A percentile compares a stretch with the other conserved stretches of the same genome.
phyloP scores from a whole-genome alignment of 164 flowering plant genomes.

The Umbellularia californica region DNA sequence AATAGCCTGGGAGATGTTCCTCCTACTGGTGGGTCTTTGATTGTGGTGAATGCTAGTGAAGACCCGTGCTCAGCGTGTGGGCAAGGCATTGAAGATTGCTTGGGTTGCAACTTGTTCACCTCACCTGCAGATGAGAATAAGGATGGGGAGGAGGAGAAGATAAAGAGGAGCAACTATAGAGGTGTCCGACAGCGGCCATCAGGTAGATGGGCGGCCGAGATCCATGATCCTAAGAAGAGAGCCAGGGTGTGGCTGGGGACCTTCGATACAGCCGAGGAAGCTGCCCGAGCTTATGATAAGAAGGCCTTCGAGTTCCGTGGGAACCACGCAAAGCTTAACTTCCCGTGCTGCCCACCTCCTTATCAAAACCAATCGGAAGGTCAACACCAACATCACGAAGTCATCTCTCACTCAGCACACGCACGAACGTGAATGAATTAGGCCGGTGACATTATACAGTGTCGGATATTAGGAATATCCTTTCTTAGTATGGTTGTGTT shows the following conservation, averaged over 20 bases:
- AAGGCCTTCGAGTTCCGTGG: constrained; percentile 10
- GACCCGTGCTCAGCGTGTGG: not conserved
- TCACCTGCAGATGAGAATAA: not conserved
- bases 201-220: constrained; percentile 17
- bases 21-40: not conserved
- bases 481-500: no score
- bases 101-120: constrained; percentile 3
- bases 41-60: not conserved
- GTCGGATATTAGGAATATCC: no score
- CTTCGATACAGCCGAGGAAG: constrained; percentile 8
- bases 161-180: not conserved
- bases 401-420: no score
- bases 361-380: no score
- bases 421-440: no score
- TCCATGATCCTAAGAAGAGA: not conserved
- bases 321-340: constrained; percentile 12
- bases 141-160: not conserved
- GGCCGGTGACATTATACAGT: no score
- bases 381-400: no score
- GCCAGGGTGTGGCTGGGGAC: constrained; percentile 9
- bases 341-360: not conserved
- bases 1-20: not conserved
- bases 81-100: not conserved
- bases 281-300: constrained; percentile 11
- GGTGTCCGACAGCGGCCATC: constrained; percentile 16